phyloP scores from a whole-genome alignment of 2,329 filamentous ascomycete species.

The Graphiopsis chlorocephala region DNA sequence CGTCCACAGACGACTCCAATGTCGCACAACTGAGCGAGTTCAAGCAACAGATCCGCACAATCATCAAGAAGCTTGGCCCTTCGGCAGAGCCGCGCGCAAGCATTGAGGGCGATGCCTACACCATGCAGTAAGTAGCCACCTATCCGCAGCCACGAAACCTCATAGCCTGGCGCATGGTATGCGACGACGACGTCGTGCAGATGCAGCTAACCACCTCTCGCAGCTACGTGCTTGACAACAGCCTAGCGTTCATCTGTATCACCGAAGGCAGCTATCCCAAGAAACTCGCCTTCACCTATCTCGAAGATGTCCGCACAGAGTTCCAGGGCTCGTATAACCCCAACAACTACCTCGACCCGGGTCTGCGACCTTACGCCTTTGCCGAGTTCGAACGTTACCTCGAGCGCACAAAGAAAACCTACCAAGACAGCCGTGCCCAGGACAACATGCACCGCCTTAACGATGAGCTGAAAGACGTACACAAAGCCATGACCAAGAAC shows the following conservation, averaged over 20 bases:
- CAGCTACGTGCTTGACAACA: constrained; percentile 80
- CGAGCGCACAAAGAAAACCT: constrained; percentile 84
- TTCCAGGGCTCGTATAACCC: constrained; percentile 82
- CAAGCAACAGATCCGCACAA: constrained; percentile 85
- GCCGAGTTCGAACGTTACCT: constrained; percentile 99
- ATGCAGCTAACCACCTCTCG: constrained; percentile 23
- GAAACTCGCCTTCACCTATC: constrained; percentile 97
- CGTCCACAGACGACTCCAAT: constrained; percentile 86
- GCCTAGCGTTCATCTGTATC: constrained; percentile 89
- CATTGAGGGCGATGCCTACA: constrained; percentile 82
- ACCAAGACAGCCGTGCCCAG: constrained; percentile 85
- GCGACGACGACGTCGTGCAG: not conserved
- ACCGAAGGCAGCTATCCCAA: constrained; percentile 92
- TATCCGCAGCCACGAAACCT: not conserved
- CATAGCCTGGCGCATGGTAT: not conserved
- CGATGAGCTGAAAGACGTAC: constrained; percentile 95
- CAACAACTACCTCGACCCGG: constrained; percentile 68
- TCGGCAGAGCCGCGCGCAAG: constrained; percentile 87
- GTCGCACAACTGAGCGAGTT: constrained; percentile 78
- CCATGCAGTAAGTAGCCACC: constrained; percentile 67
- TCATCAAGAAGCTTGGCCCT: constrained; percentile 82
- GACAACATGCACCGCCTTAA: constrained; percentile 95
- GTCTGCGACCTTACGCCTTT: constrained; percentile 87
- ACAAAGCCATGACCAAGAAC: constrained; percentile 99
- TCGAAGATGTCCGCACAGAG: constrained; percentile 85